phyloP scores from a whole-genome alignment of 352 stramenopile species.

The Globisporangium ultimum region DNA sequence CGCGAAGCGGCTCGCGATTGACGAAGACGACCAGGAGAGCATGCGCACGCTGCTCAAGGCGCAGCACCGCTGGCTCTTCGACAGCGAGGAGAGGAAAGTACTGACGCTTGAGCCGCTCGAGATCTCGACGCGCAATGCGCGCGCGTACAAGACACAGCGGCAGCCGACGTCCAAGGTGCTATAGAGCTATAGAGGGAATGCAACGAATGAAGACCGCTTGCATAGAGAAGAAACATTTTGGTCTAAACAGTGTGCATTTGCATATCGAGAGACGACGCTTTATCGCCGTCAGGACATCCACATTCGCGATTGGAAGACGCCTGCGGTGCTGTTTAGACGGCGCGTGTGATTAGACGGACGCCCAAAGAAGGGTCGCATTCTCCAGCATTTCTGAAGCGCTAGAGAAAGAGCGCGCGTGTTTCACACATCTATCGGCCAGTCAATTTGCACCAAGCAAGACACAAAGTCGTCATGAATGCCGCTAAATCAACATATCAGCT shows the following conservation, averaged over 20 bases:
- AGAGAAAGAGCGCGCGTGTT: too few relatives aligned
- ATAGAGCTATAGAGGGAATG: conserved; percentile 5
- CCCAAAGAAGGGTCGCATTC: neutral
- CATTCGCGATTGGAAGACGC: too few relatives aligned
- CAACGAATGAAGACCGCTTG: too few relatives aligned
- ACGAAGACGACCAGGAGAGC: conserved; percentile 23
- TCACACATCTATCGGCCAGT: too few relatives aligned
- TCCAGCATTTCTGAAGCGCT: too few relatives aligned
- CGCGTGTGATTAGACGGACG: conserved; percentile 6
- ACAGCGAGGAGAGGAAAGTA: conserved; percentile 20
- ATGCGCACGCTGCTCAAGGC: conserved; percentile 21
- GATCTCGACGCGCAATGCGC: conserved; percentile 16
- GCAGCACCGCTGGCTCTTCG: conserved; percentile 24
- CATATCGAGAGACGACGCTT: too few relatives aligned
- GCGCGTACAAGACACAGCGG: conserved; percentile 4
- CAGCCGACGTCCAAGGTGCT: conserved; percentile 8
- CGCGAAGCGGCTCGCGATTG: conserved; percentile 19
- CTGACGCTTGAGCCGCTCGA: conserved; percentile 18
- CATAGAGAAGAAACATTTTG: too few relatives aligned
- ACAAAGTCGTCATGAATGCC: too few relatives aligned
- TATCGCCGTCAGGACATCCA: too few relatives aligned
- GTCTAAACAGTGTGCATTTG: too few relatives aligned
- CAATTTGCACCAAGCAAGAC: neutral
- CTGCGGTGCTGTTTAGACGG: conserved; percentile 6
- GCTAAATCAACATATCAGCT: too few relatives aligned